Base-by-base conservation (phyloP, 1,284 basidiomycete species). In the Sporisorium graminicola region DNA sequence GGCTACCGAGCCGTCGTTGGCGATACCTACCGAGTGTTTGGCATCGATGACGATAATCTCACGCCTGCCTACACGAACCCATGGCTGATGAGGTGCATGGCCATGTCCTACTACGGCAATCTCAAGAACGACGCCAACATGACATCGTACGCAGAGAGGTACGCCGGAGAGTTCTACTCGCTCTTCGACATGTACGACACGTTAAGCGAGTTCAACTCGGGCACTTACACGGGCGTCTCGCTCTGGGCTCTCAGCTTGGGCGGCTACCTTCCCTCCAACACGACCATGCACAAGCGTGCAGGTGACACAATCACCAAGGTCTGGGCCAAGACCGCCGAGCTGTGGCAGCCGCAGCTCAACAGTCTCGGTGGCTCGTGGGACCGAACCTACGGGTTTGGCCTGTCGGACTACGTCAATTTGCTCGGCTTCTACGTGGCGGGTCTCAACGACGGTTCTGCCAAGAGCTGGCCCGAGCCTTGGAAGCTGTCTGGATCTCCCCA, bases 161-260 rank as follows among this genome's bases (percentile, higher is more conserved):
- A 71, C 44, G 68, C 68, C 20, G 52, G 31, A 42, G 68, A 71
- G 33, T 71, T 71, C 63, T 71, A 61, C 58, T 31, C 47, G 54
- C 68, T 71, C 20, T 71, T 71, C 29, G 68, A 71, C 63, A 57
- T 65, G 58, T 71, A 71, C 49, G 68, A 65, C 49, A 71, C 68
- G 33, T 53, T 71, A 16, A 58, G 57, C 63, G 68, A 70, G 50
- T 70, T 70, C 58, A 70, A 70, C 53, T 60, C 61, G 47, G 58
- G 53, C 50, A 72, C 69, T 29, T 72, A 72, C 55, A 66, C 64
- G 5, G 69, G 69, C n/a, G 69, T 72, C n/a, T 53, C 69, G 46
- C 63, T 72, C 42, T 72, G 64, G 63, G 69, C 63, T 5, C 63
- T 72, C 37, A 72, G 69, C 29, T 37, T 72, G 50, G 64, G 31